Conservation (phyloP, 2,329 filamentous ascomycete species). For the Arthroderma sp. region DNA sequence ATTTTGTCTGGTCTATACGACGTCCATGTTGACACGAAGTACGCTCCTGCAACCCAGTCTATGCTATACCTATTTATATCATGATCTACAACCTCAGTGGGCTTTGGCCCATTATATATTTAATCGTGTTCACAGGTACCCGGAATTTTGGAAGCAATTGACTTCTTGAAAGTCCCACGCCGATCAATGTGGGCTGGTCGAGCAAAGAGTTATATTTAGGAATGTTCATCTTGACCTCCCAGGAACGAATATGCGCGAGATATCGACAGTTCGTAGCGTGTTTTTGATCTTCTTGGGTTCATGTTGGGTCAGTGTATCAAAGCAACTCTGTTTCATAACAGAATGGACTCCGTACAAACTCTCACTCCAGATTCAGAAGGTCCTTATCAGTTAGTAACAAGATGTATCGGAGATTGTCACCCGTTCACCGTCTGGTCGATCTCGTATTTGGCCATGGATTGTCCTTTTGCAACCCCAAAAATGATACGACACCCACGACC, state of each 20-base stretch:
- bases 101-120: not conserved
- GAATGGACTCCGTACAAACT: not conserved
- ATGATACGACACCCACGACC: too few species aligned
- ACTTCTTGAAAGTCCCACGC: not conserved
- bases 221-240: not conserved
- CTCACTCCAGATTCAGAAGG: not conserved
- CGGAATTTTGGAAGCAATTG: not conserved
- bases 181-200: not conserved
- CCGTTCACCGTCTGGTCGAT: not conserved
- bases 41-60: too few species aligned
- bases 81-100: too few species aligned
- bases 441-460: not conserved
- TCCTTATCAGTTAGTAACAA: not conserved
- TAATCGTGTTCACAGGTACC: not conserved
- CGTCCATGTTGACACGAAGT: too few species aligned
- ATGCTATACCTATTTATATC: too few species aligned
- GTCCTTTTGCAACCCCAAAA: not conserved
- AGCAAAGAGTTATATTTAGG: not conserved
- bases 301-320: too few species aligned
- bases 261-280: too few species aligned
- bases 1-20: too few species aligned
- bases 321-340: too few species aligned
- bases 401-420: not conserved
- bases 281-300: too few species aligned
- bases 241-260: not conserved